These are phyloP conservation scores for Aspergillus piperis DNA, from an alignment of 2,329 filamentous ascomycete species.

Conservation along the genomic window DNA sequence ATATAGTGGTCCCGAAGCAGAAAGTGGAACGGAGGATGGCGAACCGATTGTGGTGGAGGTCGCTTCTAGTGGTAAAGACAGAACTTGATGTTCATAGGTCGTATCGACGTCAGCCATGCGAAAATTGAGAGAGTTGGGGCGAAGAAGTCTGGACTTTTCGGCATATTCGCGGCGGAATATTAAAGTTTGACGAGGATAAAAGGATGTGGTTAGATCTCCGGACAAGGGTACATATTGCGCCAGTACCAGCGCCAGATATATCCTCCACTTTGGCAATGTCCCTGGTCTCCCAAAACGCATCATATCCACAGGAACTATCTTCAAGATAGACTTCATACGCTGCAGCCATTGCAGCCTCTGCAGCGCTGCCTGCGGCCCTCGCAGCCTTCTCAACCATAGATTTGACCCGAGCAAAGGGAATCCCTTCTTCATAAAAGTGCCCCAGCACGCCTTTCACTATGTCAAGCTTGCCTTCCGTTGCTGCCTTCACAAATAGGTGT, in stretches of 20 bases:
- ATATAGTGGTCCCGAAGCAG: not conserved
- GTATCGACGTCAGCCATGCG: too few species aligned
- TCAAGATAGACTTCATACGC: too few species aligned
- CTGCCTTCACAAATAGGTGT: not conserved
- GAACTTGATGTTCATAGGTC: too few species aligned
- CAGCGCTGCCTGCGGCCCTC: not conserved
- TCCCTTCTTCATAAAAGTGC: not conserved
- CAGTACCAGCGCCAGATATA: not conserved
- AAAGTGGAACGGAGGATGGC: not conserved
- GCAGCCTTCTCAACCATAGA: not conserved
- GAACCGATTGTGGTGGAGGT: constrained; percentile 3
- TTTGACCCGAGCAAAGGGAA: not conserved
- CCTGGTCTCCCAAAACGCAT: too few species aligned
- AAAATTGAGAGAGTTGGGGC: too few species aligned
- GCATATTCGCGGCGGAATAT: too few species aligned
- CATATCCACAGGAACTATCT: too few species aligned
- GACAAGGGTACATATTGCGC: not conserved
- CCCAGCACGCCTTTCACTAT: not conserved
- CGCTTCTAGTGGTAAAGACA: too few species aligned
- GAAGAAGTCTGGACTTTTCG: too few species aligned
- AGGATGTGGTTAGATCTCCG: not conserved
- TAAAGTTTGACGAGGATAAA: too few species aligned
- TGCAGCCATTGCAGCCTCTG: too few species aligned
- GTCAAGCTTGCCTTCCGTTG: rapidly evolving
- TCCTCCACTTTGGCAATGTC: not conserved